Evolutionary conservation across 2,329 filamentous ascomycete genomes (phyloP).

Genomic region (Fusarium stilboides): DNA sequence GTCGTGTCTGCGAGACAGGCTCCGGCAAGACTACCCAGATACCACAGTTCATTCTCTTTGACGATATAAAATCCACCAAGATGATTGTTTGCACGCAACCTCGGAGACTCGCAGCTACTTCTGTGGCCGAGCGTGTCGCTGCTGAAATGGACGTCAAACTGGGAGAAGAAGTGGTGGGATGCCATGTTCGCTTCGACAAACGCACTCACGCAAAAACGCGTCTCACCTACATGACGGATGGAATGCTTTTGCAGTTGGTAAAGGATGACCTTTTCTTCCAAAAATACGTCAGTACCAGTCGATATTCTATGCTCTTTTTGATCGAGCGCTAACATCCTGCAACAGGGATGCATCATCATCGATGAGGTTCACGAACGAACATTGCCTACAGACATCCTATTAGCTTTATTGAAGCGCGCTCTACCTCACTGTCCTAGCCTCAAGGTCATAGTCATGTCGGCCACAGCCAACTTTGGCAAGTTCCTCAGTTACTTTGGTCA

Average conservation of each 20-base stretch:
- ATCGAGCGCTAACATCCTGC: too few species aligned
- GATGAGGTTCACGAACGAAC: conserved; percentile 37
- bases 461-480: too few species aligned
- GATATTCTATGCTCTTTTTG: too few species aligned
- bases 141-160: conserved; percentile 89
- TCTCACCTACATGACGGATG: conserved; percentile 37
- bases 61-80: conserved; percentile 12
- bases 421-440: neutral
- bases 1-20: conserved; percentile 36
- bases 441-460: conserved; percentile 29
- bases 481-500: too few species aligned
- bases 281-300: neutral
- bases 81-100: conserved; percentile 69
- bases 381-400: conserved; percentile 15
- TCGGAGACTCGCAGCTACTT: conserved; percentile 90
- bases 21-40: conserved; percentile 41
- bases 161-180: conserved; percentile 91
- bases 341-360: conserved; percentile 18
- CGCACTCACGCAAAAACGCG: conserved; percentile 7
- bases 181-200: conserved; percentile 85
- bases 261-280: neutral
- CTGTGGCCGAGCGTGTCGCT: conserved; percentile 88
- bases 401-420: conserved; percentile 20
- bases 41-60: conserved; percentile 26
- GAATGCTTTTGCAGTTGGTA: conserved; percentile 8